Percentiles rank a stretch among this genome's conserved stretches.
Evolutionary conservation across 805 yeast genomes (phyloP).

Genomic region (Saccharomycopsis javanensis): DNA sequence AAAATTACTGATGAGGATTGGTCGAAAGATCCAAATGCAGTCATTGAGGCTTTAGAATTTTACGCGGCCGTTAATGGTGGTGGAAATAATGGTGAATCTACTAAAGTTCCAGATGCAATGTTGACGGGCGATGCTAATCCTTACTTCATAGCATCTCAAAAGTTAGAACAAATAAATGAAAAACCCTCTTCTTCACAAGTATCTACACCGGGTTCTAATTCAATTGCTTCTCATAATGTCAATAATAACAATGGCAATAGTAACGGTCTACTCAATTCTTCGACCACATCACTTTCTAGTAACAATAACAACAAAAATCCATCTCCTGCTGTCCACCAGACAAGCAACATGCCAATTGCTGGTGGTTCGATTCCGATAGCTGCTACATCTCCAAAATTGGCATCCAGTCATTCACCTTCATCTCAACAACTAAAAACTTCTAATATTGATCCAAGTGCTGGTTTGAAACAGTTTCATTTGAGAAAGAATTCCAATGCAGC

Average conservation of each 20-base stretch:
- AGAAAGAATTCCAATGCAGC: constrained; percentile 4
- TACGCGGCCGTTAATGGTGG: constrained; percentile 18
- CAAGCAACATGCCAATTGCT: neutral
- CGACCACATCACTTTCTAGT: neutral
- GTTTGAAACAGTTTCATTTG: constrained; percentile 17
- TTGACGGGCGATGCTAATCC: constrained; percentile 12
- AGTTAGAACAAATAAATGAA: constrained; percentile 13
- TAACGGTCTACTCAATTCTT: neutral
- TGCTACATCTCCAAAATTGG: constrained; percentile 1
- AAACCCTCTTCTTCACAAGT: constrained; percentile 8
- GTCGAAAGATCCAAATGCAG: constrained; percentile 90
- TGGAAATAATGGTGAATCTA: constrained; percentile 39
- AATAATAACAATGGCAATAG: constrained; percentile 1
- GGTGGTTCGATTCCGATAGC: constrained; percentile 2
- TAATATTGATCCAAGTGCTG: constrained; percentile 12
- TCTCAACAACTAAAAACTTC: neutral
- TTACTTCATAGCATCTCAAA: constrained; percentile 6
- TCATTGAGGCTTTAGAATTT: constrained; percentile 81
- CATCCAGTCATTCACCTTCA: neutral
- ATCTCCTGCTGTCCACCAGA: constrained; percentile 18
- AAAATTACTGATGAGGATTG: constrained; percentile 90
- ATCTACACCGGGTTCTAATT: constrained; percentile 7
- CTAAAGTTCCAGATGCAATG: constrained; percentile 49
- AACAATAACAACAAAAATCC: constrained; percentile 25
- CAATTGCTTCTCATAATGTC: constrained; percentile 15